Evolutionary conservation across 2,329 filamentous ascomycete genomes (phyloP), one percentile per base, ranked within the genome.

Genomic region (Fusarium fujikuroi): DNA sequence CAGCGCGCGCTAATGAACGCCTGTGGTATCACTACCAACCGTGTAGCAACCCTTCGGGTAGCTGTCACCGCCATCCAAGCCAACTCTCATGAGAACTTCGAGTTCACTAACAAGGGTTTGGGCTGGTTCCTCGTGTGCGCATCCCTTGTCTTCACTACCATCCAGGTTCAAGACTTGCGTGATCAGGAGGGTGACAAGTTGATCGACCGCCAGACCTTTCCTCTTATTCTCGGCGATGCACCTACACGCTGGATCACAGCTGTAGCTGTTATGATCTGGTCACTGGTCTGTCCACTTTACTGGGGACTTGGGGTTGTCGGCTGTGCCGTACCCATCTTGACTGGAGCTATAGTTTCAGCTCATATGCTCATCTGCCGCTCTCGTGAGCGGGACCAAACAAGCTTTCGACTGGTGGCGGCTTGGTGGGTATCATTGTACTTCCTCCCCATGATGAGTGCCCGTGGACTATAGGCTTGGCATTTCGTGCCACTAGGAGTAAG

Each of bases 131-230:
- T 72, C 3, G 62, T 77, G 3, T 64, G 63, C 18, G 75, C 75
- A 21, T 56, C 40, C 21, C 65, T 78, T 19, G 75, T 77, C 47
- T 63, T 77, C 39, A 77, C 76, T 12, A 77, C 76, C 19, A 77
- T 77, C 23, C 75, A 77, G 50, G 75, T 76, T 16, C 75, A 77
- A 34, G 75, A 77, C 39, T 50, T 77, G 37, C 74, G 75, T 14
- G 75, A 77, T 60, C 73, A 77, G 43, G 75, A 74, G 21, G 76
- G 76, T 11, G 76, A 77, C 37, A 59, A 58, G 5, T 15, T 75
- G 56, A 73, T 77, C 49, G 71, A 77, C 54, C 68, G 76, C 9
- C 63, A 70, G 21, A 77, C 76, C n/a, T 52, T 76, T 15, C 70
- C 76, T 7, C 63, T 77, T 11, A 73, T 75, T 49, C 34, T 77